Evolutionary conservation across 108 stramenopile species (phyloP).

Genomic region (Bacterosira constricta): DNA sequence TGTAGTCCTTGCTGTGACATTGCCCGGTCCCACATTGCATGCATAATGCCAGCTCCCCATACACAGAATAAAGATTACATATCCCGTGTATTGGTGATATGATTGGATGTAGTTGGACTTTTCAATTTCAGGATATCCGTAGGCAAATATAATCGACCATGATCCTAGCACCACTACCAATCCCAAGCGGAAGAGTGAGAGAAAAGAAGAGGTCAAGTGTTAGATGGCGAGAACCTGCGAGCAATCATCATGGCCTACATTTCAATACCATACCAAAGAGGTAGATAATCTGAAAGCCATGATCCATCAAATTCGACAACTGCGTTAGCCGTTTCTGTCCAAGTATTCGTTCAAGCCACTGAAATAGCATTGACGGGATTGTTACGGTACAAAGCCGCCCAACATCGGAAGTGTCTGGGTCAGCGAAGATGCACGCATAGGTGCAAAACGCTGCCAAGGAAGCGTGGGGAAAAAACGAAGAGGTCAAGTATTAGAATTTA

Average conservation of each 20-base stretch:
- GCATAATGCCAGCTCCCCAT: constrained; percentile 69
- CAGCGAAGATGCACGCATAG: constrained; percentile 42
- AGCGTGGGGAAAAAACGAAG: too few relatives aligned
- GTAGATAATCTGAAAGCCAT: constrained; percentile 38
- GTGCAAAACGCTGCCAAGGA: constrained; percentile 8
- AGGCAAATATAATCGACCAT: constrained; percentile 73
- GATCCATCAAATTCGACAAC: constrained; percentile 23
- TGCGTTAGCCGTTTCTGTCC: neutral
- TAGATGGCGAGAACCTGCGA: too few relatives aligned
- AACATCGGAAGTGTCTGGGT: constrained; percentile 27
- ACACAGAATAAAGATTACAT: constrained; percentile 74
- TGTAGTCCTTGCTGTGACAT: constrained; percentile 62
- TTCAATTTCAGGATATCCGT: constrained; percentile 72
- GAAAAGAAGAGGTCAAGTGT: too few relatives aligned
- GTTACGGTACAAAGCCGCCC: constrained; percentile 16
- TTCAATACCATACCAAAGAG: too few relatives aligned
- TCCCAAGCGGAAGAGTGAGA: too few relatives aligned
- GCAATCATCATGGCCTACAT: too few relatives aligned
- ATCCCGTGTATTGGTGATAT: constrained; percentile 66
- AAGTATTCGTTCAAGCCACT: constrained; percentile 9
- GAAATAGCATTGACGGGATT: constrained; percentile 15
- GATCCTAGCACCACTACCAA: constrained; percentile 74
- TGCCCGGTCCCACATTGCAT: constrained; percentile 59
- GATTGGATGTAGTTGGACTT: constrained; percentile 47
- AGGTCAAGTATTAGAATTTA: too few relatives aligned